Evolutionary conservation across 2,329 filamentous ascomycete species (phyloP), one percentile per base, ranked within the genome.

Genomic region (Bretziella fagacearum): DNA sequence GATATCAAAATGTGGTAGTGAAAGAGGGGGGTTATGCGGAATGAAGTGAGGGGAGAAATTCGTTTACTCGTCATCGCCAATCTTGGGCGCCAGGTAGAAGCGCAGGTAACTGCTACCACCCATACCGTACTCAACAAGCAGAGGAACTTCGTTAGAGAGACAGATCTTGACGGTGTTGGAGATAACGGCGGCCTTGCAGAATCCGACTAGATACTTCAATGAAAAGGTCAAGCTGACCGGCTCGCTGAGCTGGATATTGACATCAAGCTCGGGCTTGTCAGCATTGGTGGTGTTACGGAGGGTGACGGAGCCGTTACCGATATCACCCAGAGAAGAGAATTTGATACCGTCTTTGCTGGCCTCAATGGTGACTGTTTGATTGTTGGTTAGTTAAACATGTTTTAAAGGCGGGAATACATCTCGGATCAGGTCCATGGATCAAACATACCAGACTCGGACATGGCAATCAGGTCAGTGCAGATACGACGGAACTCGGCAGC

Each of bases 201-300:
- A 98, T 75, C 96, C 96, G 73, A 93, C 84, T 2, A 98, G 80
- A 68, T 98, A 98, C 70, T 98, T 98, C 58, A 98, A 81, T 27
- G 91, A 96, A 70, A 98, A 98, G 43, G 89, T 96, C 53, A 98
- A 75, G 29, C 84, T 74, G 52, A 98, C 91, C 44, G 91, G 85
- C 69, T 98, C 93, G 32, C 77, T 81, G 52, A 98, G 77, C 60
- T 86, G 78, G 63, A 98, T 95, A 54, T 84, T 75, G 57, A 96
- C 82, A 59, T 87, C 84, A 60, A 81, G 70, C 7, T 83, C 76
- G 41, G 84, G 80, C 70, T 96, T 93, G 33, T 96, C 89, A 54
- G 95, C 74, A 60, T 86, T 84, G 59, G 75, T 82, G 68, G 91
- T 83, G 63, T 80, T 81, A 62, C 91, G 82, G 47, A 98, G 78